These are phyloP conservation scores for Ambrosiella cleistominuta DNA, from an alignment of 2,329 filamentous ascomycete genomes.

Conservation along the genomic window DNA sequence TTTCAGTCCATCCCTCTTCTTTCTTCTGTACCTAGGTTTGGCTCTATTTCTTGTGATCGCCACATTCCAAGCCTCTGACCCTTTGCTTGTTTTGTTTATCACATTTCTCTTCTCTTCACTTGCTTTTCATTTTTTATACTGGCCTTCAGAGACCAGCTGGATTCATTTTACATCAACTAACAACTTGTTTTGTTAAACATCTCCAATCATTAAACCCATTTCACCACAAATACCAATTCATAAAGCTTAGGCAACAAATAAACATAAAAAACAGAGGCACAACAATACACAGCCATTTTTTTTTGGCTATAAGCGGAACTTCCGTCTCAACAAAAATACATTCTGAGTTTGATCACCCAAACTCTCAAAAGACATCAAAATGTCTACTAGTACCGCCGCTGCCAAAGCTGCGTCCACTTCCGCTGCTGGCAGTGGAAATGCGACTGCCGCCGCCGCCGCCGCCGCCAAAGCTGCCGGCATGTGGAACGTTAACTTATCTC, in stretches of 20 bases:
- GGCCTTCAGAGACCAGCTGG: constrained; percentile 4
- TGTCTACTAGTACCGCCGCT: constrained; percentile 9
- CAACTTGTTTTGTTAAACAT: background rate
- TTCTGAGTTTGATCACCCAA: background rate
- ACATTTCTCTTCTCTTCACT: constrained; percentile 3
- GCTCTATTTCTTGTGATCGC: constrained; percentile 2
- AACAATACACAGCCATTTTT: background rate
- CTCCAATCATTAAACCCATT: background rate
- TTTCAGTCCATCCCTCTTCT: constrained; percentile 10
- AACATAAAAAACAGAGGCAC: too few relatives aligned
- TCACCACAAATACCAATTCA: background rate
- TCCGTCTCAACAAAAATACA: background rate
- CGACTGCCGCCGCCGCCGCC: constrained; percentile 3
- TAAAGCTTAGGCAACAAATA: too few relatives aligned
- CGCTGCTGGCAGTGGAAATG: constrained; percentile 12
- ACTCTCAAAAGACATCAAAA: background rate
- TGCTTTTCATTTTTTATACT: constrained; percentile 6
- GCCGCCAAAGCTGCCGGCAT: constrained; percentile 15
- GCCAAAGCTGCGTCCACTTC: constrained; percentile 5
- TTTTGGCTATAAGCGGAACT: background rate
- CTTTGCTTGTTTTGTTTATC: constrained; percentile 3
- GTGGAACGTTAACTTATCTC: constrained; percentile 37
- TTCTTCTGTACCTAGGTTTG: constrained; percentile 9
- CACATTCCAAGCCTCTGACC: background rate
- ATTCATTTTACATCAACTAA: background rate